A percentile compares a stretch with the other conserved stretches of the same genome.
These are phyloP conservation scores for Trichoderma guizhouense DNA, from an alignment of 2,329 filamentous ascomycete species.

Conservation along the genomic window DNA sequence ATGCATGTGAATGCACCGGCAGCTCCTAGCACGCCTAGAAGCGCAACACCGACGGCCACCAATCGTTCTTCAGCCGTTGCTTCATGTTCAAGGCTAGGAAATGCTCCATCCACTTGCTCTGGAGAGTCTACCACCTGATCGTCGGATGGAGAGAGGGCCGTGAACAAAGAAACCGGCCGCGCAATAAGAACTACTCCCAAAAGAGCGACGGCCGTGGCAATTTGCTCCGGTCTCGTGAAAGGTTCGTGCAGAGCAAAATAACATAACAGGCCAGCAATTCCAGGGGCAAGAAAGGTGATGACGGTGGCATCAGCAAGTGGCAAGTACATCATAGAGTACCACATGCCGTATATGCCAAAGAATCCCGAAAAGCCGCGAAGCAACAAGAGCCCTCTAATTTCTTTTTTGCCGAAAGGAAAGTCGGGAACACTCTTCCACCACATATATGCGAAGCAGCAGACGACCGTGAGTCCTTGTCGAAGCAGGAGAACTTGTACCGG, in stretches of 20 bases:
- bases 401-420: constrained; percentile 65
- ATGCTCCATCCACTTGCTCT: constrained; percentile 10
- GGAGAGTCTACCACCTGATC: constrained; percentile 22
- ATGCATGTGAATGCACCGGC: constrained; percentile 73
- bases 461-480: constrained; percentile 70
- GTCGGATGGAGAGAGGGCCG: constrained; percentile 18
- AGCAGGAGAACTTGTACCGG: constrained; percentile 82
- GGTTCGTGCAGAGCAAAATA: constrained; percentile 71
- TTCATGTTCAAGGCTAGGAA: constrained; percentile 35
- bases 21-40: constrained; percentile 74
- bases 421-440: constrained; percentile 64
- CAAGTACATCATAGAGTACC: constrained; percentile 65
- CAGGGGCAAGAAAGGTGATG: constrained; percentile 81
- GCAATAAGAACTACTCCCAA: constrained; percentile 81
- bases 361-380: constrained; percentile 67
- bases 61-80: constrained; percentile 63
- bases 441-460: constrained; percentile 70
- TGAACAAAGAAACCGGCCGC: constrained; percentile 60
- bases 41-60: constrained; percentile 64
- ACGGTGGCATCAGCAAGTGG: constrained; percentile 85
- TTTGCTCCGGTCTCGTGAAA: constrained; percentile 72
- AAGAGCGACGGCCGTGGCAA: constrained; percentile 72
- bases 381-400: constrained; percentile 65
- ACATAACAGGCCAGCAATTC: constrained; percentile 75
- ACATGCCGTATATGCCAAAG: constrained; percentile 78